A percentile compares a stretch with the other conserved stretches of the same genome.
These are phyloP conservation scores for Suhomyces kilbournensis DNA, from an alignment of 805 yeast species.

Conservation along the genomic window DNA sequence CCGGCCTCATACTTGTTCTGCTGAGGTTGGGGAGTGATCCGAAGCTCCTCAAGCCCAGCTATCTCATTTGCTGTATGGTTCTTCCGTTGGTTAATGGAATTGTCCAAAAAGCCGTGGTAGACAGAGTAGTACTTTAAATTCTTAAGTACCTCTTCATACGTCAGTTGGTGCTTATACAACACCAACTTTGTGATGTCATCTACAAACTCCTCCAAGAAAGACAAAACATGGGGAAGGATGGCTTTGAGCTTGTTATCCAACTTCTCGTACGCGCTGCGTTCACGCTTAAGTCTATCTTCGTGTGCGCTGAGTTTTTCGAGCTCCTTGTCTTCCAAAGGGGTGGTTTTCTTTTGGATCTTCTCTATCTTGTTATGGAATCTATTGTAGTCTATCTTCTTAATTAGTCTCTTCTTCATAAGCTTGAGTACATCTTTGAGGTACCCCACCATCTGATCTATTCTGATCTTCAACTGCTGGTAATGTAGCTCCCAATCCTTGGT, in stretches of 20 bases:
- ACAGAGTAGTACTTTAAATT: conserved; percentile 19
- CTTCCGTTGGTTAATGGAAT: background rate
- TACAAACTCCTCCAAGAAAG: conserved; percentile 48
- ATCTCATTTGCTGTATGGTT: background rate
- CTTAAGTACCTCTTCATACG: conserved; percentile 26
- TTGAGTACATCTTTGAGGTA: conserved; percentile 36
- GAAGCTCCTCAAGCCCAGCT: background rate
- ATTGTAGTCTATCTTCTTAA: conserved; percentile 40
- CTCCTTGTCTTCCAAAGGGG: conserved; percentile 37
- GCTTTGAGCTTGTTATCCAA: conserved; percentile 26
- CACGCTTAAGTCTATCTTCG: conserved; percentile 28
- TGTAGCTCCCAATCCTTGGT: conserved; percentile 22
- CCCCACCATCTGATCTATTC: conserved; percentile 39
- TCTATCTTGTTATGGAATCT: conserved; percentile 36
- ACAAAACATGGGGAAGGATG: conserved; percentile 42
- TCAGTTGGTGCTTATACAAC: conserved; percentile 36
- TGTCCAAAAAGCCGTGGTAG: conserved; percentile 26
- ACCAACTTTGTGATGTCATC: conserved; percentile 38
- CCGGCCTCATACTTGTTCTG: conserved; percentile 3
- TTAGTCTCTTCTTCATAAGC: conserved; percentile 41
- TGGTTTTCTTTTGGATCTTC: conserved; percentile 32
- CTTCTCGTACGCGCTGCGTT: conserved; percentile 28
- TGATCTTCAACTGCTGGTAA: conserved; percentile 26
- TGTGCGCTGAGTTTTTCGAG: conserved; percentile 28
- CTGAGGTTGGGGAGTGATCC: background rate